Evolutionary conservation across 148 eudicot species (phyloP), one percentile per base, ranked within the genome.

Genomic region (Rhododendron molle): DNA sequence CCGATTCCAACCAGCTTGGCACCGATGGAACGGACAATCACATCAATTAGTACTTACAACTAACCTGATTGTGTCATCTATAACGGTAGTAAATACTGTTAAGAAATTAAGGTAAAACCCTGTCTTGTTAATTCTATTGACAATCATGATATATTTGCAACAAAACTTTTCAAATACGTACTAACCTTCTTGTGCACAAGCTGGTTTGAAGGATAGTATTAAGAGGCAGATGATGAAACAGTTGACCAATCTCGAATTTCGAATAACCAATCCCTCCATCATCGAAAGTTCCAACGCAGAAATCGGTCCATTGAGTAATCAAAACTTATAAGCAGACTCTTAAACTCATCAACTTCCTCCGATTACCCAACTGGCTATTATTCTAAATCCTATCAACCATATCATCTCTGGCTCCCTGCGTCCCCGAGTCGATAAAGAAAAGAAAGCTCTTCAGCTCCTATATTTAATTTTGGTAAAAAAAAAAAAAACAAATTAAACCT

Each of bases 101-200:
- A 9, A 47, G 50, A 49, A 67, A 79, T n/a, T 15, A 46, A 60
- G 49, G 77, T 60, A 47, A 32, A 50, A 49, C 69, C 83, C 20
- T 40, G n/a, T 77, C 52, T 44, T 43, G 1, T 44, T 77, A 34
- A 83, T 21, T 52, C 18, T 81, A 26, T 79, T 52, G 58, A 76
- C 40, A 76, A 58, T 16, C 20, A 38, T n/a, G 32, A 56, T 6
- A 78, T 30, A 72, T 58, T 13, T 54, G 38, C 76, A 32, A 58
- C 21, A 20, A 43, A 38, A 26, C 26, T 23, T 30, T 74, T 56
- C 23, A 30, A 9, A 21, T 84, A n/a, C n/a, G n/a, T n/a, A 80
- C 89, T 58, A 83, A 90, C 93, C 93, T 91, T 87, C 83, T 87
- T 88, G 91, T 52, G 90, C 88, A 85, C 20, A 34, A 40, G 83